These are phyloP conservation scores for Ogataea paradorogensis DNA, from an alignment of 805 yeast species.

Conservation along the genomic window DNA sequence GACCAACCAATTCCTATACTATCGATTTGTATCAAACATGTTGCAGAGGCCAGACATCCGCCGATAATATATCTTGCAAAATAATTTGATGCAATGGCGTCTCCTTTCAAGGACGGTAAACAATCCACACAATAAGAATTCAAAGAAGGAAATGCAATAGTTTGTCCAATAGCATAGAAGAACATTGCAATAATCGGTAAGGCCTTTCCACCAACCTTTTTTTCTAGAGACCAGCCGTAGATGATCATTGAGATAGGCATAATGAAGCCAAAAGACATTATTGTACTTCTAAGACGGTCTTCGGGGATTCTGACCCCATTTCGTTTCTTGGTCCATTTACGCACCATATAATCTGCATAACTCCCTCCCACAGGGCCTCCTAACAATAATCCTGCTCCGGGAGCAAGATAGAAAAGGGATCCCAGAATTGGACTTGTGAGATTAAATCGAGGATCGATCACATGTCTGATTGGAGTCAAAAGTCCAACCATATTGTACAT, in stretches of 20 bases:
- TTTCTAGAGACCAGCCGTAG: constrained; percentile 53
- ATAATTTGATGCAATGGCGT: constrained; percentile 55
- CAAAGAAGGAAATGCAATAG: constrained; percentile 48
- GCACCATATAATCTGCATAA: constrained; percentile 49
- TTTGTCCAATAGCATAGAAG: constrained; percentile 48
- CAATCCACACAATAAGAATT: constrained; percentile 60
- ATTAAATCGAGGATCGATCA: constrained; percentile 53
- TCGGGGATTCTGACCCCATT: constrained; percentile 49
- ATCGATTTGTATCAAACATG: constrained; percentile 44
- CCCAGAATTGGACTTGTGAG: constrained; percentile 47
- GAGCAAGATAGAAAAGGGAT: constrained; percentile 53
- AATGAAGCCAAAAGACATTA: constrained; percentile 40
- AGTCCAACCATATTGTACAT: constrained; percentile 50
- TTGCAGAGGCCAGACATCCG: constrained; percentile 50
- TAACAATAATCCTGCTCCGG: constrained; percentile 50
- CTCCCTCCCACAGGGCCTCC: constrained; percentile 54
- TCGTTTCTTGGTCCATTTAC: constrained; percentile 39
- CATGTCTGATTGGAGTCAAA: constrained; percentile 54
- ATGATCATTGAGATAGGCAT: constrained; percentile 45
- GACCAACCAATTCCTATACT: constrained; percentile 58
- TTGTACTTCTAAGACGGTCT: constrained; percentile 45
- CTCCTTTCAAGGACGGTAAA: constrained; percentile 52
- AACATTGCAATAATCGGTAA: constrained; percentile 51
- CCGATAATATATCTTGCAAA: constrained; percentile 44
- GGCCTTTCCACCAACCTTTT: constrained; percentile 52